Base-by-base conservation (phyloP, 768 basidiomycete genomes). In the Mycena filopes region DNA sequence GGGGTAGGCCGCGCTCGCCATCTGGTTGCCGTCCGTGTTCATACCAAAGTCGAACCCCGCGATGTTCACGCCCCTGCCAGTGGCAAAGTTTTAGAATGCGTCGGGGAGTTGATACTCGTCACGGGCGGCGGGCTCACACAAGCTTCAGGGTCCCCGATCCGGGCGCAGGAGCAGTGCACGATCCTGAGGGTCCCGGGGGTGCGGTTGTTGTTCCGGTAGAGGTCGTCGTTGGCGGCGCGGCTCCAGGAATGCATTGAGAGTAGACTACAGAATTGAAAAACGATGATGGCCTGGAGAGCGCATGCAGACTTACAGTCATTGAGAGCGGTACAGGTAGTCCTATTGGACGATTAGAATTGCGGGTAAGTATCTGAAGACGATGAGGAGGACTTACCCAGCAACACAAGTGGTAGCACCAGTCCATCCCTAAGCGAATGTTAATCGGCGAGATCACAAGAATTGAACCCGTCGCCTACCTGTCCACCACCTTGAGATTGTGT, bases 11-110 rank as follows among this genome's bases (percentile, higher is more conserved):
- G 71, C 72, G 48, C 75, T 78, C 16, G 76, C 63, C 42, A 73
- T 76, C 65, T 82, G 84, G 54, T 71, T 76, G 10, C 85, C 84
- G 63, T 84, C 81, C 7, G 75, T 77, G 49, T 75, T 74, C 67
- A 83, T 84, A 21, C 85, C 83, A 67, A 87, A 86, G 71, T 86
- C 86, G 66, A 84, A 86, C 42, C 54, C 57, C 28, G 84, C 78
- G 47, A 87, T 86, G 71, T 87, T 86, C 23, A 87, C 77, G 55
- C 86, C 84, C 10, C 62, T 63, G 26, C 7, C 23, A 46, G 25
- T n/a, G 9, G 20, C 21, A 9, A 26, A 29, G 26, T 20, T 33
- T 49, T 5, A 49, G 43, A 18, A 41, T 18, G 10, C 21, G 3
- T 21, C 15, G n/a, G n/a, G n/a, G n/a, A n/a, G n/a, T n/a, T n/a